Evolutionary conservation across 139 green algal genomes (phyloP), one percentile per base, ranked within the genome.

Genomic region (Coelastrella sp.): DNA sequence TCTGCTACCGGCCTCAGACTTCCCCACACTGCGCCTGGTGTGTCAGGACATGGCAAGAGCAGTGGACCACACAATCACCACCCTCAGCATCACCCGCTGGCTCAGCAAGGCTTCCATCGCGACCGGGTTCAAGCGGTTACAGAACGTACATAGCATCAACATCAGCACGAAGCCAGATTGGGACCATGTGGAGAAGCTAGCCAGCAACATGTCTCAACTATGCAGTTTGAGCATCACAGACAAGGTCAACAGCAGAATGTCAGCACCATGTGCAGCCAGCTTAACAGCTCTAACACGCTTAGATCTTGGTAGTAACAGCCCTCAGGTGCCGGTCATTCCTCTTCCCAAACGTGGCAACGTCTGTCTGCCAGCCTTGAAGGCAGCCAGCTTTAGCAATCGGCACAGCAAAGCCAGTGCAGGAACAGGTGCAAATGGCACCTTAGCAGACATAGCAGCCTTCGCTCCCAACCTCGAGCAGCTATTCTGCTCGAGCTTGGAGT

Each of bases 381-480:
- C 80, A 86, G 80, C 59, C 32, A 86, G 60, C 80, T 86, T 61
- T 17, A 17, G 59, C 74, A 80, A 23, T 23, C 57, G 16, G 14
- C 74, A 80, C 74, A 57, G 3, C 22, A 80, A 58, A 23, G 74
- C n/a, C 57, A 22, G 58, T 22, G 61, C 80, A 32, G 58, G 56
- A 56, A 56, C 57, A 16, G 60, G 57, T 22, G 20, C 57, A 5
- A 74, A 86, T 60, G 80, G 80, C n/a, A 86, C 59, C 20, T 74
- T 86, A 65, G 58, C 61, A 71, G 80, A 86, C 80, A 86, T 86
- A 11, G 80, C 80, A 22, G 80, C 80, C 17, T 74, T 86, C 61
- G 80, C 80, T 22, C 80, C 80, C 4, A 86, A 86, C 22, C n/a
- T 86, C 8, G n/a, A 86, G 59, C 80, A 86, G 80, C 80, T 86